Evolutionary conservation across 495 filamentous ascomycete species (phyloP).

Genomic region (Apodospora peruviana): DNA sequence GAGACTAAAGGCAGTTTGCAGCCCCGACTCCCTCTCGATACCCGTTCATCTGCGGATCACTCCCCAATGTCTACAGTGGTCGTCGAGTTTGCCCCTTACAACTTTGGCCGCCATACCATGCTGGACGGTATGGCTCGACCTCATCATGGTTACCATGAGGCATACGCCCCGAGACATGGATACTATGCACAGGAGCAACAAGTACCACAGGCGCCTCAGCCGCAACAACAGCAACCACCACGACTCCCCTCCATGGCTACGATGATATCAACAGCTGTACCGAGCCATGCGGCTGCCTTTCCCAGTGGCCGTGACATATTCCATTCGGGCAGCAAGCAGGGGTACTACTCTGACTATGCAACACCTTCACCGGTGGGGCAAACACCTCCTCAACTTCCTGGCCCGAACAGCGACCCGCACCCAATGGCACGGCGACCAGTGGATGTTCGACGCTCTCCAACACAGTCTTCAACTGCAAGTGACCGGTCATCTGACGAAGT

Average conservation of each 20-base stretch:
- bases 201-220: constrained; percentile 12
- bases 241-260: constrained; percentile 26
- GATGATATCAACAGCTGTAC: constrained; percentile 19
- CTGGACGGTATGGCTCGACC: constrained; percentile 44
- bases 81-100: constrained; percentile 33
- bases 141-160: constrained; percentile 34
- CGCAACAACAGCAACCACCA: constrained; percentile 5
- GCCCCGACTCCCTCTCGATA: constrained; percentile 10
- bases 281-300: constrained; percentile 18
- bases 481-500: constrained; percentile 31
- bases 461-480: constrained; percentile 29
- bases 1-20: constrained; percentile 16
- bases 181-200: constrained; percentile 36
- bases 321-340: constrained; percentile 11
- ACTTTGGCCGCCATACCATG: constrained; percentile 38
- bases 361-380: constrained; percentile 32
- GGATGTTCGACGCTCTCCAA: constrained; percentile 30
- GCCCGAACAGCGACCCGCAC: constrained; percentile 27
- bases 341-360: constrained; percentile 28
- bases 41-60: constrained; percentile 5
- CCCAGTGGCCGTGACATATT: constrained; percentile 23
- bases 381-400: constrained; percentile 30
- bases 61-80: constrained; percentile 35
- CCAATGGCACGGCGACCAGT: constrained; percentile 24
- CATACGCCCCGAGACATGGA: constrained; percentile 32